Conservation (phyloP, 2,329 filamentous ascomycete species). For the Pestalotiopsis sp. region DNA sequence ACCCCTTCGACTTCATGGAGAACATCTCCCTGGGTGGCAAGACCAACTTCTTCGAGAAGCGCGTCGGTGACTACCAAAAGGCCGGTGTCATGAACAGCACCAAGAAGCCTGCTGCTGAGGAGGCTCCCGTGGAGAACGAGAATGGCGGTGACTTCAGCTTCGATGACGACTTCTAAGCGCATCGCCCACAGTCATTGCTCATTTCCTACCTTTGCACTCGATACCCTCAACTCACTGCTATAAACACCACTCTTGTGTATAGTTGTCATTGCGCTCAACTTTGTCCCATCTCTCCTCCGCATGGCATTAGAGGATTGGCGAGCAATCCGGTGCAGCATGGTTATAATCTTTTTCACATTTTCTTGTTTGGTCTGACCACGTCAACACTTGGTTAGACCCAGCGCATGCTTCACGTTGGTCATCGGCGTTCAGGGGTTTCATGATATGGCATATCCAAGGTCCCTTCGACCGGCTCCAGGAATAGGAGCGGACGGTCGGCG, state of each 20-base stretch:
- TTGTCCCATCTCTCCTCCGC: conserved; percentile 11
- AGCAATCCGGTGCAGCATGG: conserved; percentile 10
- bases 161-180: conserved; percentile 90
- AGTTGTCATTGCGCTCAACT: conserved; percentile 16
- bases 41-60: conserved; percentile 99
- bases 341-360: conserved; percentile 5
- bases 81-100: conserved; percentile 96
- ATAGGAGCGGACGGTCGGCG: conserved; percentile 1
- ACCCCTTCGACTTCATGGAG: conserved; percentile 99
- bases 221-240: conserved; percentile 26
- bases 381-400: neutral
- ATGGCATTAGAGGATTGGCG: conserved; percentile 14
- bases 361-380: conserved; percentile 1
- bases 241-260: conserved; percentile 17
- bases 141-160: conserved; percentile 85
- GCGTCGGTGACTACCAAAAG: conserved; percentile 99
- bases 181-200: conserved; percentile 16
- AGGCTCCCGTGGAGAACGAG: conserved; percentile 54
- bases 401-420: conserved; percentile 1
- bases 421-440: conserved; percentile 6
- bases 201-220: conserved; percentile 22
- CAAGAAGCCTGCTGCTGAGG: conserved; percentile 61
- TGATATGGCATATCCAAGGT: neutral
- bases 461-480: conserved; percentile 2
- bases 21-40: conserved; percentile 98